Evolutionary conservation across 257 asterid genomes (phyloP).

Genomic region (Rauvolfia tetraphylla): DNA sequence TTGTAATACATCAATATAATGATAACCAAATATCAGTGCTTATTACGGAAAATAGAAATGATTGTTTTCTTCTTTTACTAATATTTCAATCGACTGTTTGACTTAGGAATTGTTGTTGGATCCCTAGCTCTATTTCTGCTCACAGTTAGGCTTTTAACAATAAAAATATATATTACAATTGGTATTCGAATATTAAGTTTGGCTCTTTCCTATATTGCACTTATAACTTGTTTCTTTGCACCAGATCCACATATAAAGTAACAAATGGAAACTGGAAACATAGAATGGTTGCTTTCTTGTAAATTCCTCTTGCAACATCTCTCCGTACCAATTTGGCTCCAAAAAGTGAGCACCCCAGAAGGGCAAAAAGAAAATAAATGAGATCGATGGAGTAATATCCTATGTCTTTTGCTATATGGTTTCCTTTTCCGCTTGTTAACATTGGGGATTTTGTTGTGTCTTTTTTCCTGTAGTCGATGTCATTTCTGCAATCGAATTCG

Average conservation of each 20-base stretch:
- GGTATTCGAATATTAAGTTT: not conserved
- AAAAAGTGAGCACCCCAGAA: not conserved
- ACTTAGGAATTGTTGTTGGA: not conserved
- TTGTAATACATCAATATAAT: not conserved
- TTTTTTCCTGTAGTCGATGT: conserved; percentile 49
- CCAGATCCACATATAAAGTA: not conserved
- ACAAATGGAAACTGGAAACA: not conserved
- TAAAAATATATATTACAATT: not conserved
- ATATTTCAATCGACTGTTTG: not conserved
- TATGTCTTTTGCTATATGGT: not conserved
- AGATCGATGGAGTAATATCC: not conserved
- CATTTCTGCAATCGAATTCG: conserved; percentile 70
- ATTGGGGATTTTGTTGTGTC: conserved; percentile 3
- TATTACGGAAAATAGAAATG: not conserved
- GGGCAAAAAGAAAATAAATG: not conserved
- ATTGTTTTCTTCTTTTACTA: not conserved
- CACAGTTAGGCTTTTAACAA: not conserved
- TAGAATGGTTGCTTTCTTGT: not conserved
- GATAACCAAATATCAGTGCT: not conserved
- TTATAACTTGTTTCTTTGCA: not conserved
- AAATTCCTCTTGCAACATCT: not conserved
- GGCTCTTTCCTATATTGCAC: not conserved
- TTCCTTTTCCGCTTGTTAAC: conserved; percentile 2
- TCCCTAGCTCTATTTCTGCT: not conserved
- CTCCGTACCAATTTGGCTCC: not conserved